phyloP scores from a whole-genome alignment of 352 stramenopile genomes.

The Phytophthora ohioensis region DNA sequence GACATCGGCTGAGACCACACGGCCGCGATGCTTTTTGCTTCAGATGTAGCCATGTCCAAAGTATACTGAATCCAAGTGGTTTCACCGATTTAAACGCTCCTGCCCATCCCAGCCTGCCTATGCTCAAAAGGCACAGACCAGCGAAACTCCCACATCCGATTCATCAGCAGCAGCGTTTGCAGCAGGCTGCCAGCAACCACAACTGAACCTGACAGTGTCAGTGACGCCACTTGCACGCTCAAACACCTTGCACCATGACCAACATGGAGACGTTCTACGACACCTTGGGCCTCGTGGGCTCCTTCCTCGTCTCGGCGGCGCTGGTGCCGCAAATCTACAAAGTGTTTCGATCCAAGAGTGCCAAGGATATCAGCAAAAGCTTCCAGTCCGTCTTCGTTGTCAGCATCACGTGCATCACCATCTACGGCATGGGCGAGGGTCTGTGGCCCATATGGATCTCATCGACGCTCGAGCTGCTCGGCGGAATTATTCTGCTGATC shows the following conservation, averaged over 20 bases:
- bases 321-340: constrained; percentile 74
- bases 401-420: constrained; percentile 49
- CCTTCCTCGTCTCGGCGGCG: constrained; percentile 65
- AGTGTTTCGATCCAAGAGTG: constrained; percentile 66
- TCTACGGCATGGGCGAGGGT: constrained; percentile 57
- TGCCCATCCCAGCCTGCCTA: constrained; percentile 7
- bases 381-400: constrained; percentile 61
- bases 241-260: constrained; percentile 15
- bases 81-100: constrained; percentile 1
- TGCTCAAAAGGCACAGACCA: constrained; percentile 11
- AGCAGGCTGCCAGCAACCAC: constrained; percentile 8
- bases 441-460: constrained; percentile 74
- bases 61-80: constrained; percentile 12
- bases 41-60: constrained; percentile 11
- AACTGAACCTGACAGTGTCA: constrained; percentile 4
- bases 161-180: neutral
- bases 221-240: no score
- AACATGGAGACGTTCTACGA: constrained; percentile 50
- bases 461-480: constrained; percentile 54
- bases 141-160: neutral
- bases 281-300: constrained; percentile 63
- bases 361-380: constrained; percentile 59
- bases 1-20: constrained; percentile 34
- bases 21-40: constrained; percentile 22
- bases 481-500: constrained; percentile 45